Conservation (phyloP, 78 protist genomes). For the Mantamonas sphyraenae region DNA sequence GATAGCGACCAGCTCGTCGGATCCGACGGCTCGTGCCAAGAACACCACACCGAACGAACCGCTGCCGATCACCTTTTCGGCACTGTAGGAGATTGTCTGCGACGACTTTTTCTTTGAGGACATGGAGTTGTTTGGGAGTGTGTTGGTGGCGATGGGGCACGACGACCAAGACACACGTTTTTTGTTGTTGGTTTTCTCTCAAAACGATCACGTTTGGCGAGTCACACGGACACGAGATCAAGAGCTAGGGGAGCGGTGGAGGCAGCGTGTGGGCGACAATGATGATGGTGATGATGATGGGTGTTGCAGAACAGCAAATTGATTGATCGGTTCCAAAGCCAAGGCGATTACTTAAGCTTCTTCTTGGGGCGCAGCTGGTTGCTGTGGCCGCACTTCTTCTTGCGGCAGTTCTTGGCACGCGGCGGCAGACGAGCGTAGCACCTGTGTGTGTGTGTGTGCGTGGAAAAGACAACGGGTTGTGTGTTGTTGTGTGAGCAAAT, state of each 20-base stretch:
- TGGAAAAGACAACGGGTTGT: neutral
- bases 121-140: no score
- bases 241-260: no score
- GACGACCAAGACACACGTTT: no score
- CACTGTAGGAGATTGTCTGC: conserved; percentile 30
- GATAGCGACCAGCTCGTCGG: conserved; percentile 90
- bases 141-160: no score
- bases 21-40: conserved; percentile 56
- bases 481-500: neutral
- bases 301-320: no score
- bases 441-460: conserved; percentile 20
- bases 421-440: conserved; percentile 98
- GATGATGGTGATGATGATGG: no score
- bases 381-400: conserved; percentile 99
- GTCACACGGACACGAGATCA: no score
- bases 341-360: conserved; percentile 89
- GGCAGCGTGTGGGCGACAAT: no score
- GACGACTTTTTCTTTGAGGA: no score
- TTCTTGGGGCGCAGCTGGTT: conserved; percentile 96
- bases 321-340: no score
- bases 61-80: conserved; percentile 77
- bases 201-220: no score
- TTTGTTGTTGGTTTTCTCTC: no score
- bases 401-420: conserved; percentile 98
- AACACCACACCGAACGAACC: conserved; percentile 99